A percentile compares a stretch with the other conserved stretches of the same genome.
Conservation (phyloP, 306 rosid species). For the Quercus bicolor region DNA sequence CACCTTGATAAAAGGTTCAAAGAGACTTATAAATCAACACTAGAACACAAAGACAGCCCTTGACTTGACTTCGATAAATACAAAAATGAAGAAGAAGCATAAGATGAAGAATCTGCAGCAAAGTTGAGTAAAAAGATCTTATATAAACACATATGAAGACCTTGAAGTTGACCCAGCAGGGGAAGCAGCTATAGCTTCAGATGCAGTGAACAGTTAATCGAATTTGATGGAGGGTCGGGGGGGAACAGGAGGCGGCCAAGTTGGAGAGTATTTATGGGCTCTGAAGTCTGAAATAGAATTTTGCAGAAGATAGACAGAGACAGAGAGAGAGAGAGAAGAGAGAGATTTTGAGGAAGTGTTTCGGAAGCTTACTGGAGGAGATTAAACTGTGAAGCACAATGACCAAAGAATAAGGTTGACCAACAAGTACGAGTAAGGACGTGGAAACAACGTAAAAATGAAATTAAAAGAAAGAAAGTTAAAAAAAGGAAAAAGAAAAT, state of each 20-base stretch:
- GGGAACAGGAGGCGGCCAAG: slow-evolving; percentile 6
- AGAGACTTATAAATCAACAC: slow-evolving; percentile 3
- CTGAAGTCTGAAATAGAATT: not conserved
- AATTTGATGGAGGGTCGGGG: not conserved
- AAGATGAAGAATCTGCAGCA: slow-evolving; percentile 19
- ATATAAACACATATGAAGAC: not conserved
- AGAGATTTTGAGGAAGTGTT: not conserved
- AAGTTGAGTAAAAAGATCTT: slow-evolving; percentile 12
- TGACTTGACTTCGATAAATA: not conserved
- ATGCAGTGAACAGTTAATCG: not conserved
- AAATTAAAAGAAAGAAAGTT: not conserved
- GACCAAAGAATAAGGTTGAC: not conserved
- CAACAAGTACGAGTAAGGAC: not conserved
- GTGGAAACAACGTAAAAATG: not conserved
- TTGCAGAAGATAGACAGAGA: not conserved
- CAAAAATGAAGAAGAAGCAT: not conserved
- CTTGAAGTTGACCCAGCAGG: slow-evolving; percentile 12
- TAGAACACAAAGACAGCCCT: slow-evolving; percentile 16
- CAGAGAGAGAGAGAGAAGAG: not conserved
- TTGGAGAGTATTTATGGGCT: slow-evolving; percentile 2
- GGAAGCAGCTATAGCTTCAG: not conserved
- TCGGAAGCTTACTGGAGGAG: not conserved
- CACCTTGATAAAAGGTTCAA: not conserved
- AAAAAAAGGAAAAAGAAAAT: no score
- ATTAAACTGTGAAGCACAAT: not conserved